Evolutionary conservation across 805 yeast genomes (phyloP), one percentile per base, ranked within the genome.

Genomic region (Yarrowia hollandica): DNA sequence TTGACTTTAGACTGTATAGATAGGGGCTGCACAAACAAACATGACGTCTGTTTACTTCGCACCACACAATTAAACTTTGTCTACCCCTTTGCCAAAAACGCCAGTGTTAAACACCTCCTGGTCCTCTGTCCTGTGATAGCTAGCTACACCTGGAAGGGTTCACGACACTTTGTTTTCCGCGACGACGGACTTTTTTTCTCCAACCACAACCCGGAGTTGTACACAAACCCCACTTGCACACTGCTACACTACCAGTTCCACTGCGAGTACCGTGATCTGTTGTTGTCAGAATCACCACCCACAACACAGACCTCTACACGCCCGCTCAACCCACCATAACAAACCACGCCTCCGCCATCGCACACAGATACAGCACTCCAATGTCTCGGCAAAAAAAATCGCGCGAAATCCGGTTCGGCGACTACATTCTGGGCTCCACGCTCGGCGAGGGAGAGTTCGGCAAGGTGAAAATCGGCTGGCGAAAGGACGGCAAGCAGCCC

Each of bases 401-500:
- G 52, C 71, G 71, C 14, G 71, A 72, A 55, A 61, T 66, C 39
- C 80, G 96, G 35, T 91, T 94, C 70, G 99, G 99, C 22, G 84
- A 88, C 12, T 94, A 91, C 68, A 82, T 88, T 19, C 78, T 94
- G 7, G 99, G 98, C 2, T 85, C 96, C 12, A 92, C 99, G 0
- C 75, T 94, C 12, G 99, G 99, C 30, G 97, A 94, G 74, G 99
- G 99, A 50, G 99, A 94, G 70, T 94, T 94, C 72, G 99, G 99
- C 61, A 92, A 94, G 72, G 99, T 94, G 61, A 94, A 92, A 71
- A 77, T 94, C 19, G 98, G 97, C 12, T 92, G 97, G 97, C 79
- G 96, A 62, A 88, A 88, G 70, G 91, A 84, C 66, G 90, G 90
- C 16, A 64, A 67, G 28, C 65, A 57, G 59, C 72, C 72, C 23